Evolutionary conservation across 1,284 basidiomycete genomes (phyloP), one percentile per base, ranked within the genome.

Genomic region (Malassezia caprae): DNA sequence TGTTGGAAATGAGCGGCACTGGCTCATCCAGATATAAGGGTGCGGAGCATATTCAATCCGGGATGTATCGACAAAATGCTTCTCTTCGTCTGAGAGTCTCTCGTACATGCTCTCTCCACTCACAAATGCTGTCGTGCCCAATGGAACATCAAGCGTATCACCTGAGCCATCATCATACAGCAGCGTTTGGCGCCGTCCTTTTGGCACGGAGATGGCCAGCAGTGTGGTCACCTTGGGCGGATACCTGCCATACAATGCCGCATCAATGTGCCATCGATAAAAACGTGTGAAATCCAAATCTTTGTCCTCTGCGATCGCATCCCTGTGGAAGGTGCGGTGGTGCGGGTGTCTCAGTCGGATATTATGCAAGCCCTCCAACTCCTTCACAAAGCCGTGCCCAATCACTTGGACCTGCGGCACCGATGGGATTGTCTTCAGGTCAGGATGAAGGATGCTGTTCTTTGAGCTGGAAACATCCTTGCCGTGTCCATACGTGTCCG

Each of bases 151-250:
- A 1, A 91, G 77, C 75, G 85, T 84, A 60, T 93, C 88, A 0
- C 84, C 85, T 0, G 87, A 86, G 2, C 87, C 88, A 74, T 93
- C 90, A 68, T 93, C 90, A 73, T 94, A 93, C 45, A 86, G 77
- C 53, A 84, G 82, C 1, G 79, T 79, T 78, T 91, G 89, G 17
- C 61, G 68, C 2, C 77, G 71, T 1, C 88, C 89, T 28, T 79
- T 63, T 0, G 90, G 90, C 0, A 91, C 84, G 1, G 72, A 78
- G 53, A 91, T 78, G 0, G 83, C 88, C 63, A 90, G 89, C 8
- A 94, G 82, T 0, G 89, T 88, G 2, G 90, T 94, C 37, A 89
- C 89, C 64, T 81, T 84, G 2, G 90, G 90, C 27, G 70, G 59
- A 21, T 82, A 82, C 23, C 89, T 81, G 59, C 87, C 83, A 75